Percentiles rank a stretch among this genome's conserved stretches.
Conservation (phyloP, 768 basidiomycete genomes). For the Phylloporus rhodoxanthus region DNA sequence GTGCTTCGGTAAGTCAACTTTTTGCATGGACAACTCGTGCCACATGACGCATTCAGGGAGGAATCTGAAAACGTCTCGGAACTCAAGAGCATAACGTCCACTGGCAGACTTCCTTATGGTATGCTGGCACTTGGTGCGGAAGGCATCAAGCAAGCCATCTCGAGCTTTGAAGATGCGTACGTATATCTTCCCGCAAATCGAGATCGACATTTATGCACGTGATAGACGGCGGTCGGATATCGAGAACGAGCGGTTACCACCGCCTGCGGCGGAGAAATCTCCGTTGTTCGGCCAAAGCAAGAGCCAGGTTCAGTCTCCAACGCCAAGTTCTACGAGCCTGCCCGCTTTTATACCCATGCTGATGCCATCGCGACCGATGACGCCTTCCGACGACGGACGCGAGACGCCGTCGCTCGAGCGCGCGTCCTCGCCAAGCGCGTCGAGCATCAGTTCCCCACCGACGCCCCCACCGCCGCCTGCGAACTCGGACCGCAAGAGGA, state of each 20-base stretch:
- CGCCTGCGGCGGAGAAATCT: slow-evolving; percentile 21
- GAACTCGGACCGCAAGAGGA: slow-evolving; percentile 14
- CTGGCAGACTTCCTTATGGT: slow-evolving; percentile 46
- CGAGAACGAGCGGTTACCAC: slow-evolving; percentile 27
- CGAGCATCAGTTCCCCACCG: slow-evolving; percentile 21
- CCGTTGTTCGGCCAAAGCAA: slow-evolving; percentile 3
- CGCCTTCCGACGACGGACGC: slow-evolving; percentile 34
- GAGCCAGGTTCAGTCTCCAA: slow-evolving; percentile 1
- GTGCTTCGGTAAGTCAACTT: slow-evolving; percentile 47
- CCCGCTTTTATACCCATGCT: slow-evolving; percentile 1
- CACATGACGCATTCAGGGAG: slow-evolving; percentile 28
- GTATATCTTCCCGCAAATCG: slow-evolving; percentile 17
- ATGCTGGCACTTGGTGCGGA: slow-evolving; percentile 58
- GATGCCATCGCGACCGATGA: slow-evolving; percentile 6
- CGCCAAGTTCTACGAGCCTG: background rate
- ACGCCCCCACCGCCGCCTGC: slow-evolving; percentile 18
- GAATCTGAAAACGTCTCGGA: slow-evolving; percentile 72
- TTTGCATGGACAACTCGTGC: background rate
- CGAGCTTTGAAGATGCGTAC: slow-evolving; percentile 62
- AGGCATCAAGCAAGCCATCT: slow-evolving; percentile 68
- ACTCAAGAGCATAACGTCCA: slow-evolving; percentile 56
- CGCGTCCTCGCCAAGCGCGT: slow-evolving; percentile 20
- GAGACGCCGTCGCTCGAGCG: slow-evolving; percentile 25
- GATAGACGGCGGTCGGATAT: slow-evolving; percentile 23
- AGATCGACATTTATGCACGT: background rate